Base-by-base conservation (phyloP, 495 filamentous ascomycete genomes). In the Beverwykella pulmonaria region DNA sequence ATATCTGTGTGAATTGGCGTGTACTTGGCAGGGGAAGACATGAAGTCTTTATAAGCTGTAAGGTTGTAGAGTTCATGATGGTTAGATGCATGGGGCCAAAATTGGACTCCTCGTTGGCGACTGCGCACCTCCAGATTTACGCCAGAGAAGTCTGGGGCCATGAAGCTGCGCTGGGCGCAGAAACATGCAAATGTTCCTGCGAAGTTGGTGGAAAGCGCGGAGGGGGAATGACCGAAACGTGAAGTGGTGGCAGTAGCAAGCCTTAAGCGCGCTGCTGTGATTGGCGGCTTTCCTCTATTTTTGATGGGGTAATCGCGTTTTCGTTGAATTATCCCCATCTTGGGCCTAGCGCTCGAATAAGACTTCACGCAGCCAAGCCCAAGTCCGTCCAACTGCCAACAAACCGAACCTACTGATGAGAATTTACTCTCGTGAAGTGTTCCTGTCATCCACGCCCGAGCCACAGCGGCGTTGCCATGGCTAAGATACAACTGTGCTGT, bases 21-120 rank as follows among this genome's bases (percentile, higher is more conserved):
- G 9, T 36, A 29, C 47, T 50, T 48, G 48, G 34, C 26, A 23
- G 36, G 23, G 63, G 63, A 27, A 34, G 54, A n/a, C 27, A 44
- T 15, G 46, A 23, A 26, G 47, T 54, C 56, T 59, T 66, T 66
- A 66, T 66, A 66, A 25, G 17, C 6, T 19, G 22, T 1, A 30
- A 20, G 23, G 49, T 10, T 20, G 26, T 32, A 19, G 15, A 22
- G 22, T 59, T 36, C 63, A 66, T 66, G 19, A 23, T 50, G 12
- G 48, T 25, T 50, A 19, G 48, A 50, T 19, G 48, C 5, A 4
- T 44, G 39, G 39, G 39, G 39, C 39, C 39, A 44, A 44, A n/a
- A 2, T 2, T 3, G 39, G 39, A 44, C 17, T 12, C 3, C 3
- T n/a, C 39, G 39, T 44, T 44, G 6, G 39, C 39, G 15, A 44